Evolutionary conservation across 306 rosid genomes (phyloP), one percentile per base, ranked within the genome.

Genomic region (Parietaria judaica): DNA sequence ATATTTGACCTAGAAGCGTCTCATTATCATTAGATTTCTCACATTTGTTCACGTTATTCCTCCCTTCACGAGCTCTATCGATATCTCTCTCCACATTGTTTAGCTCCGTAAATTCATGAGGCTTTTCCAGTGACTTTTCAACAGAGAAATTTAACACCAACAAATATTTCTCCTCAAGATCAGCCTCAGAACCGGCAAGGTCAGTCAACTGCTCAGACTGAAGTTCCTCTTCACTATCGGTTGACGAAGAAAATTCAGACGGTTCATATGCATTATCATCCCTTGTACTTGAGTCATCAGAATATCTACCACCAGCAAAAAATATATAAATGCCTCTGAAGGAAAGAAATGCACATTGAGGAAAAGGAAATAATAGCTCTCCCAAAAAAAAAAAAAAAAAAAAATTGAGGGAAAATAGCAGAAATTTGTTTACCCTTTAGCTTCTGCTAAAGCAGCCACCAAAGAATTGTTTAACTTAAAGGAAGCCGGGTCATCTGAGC

Each of bases 141-240:
- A 48, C 51, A 46, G 80, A 78, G 80, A 87, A 86, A 66, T 76
- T 82, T 77, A 92, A 79, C 53, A 79, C 74, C 69, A 90, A 80
- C 48, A 86, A 67, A 69, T 79, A 82, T 34, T 66, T 64, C 66
- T 72, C 72, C 43, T 80, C 79, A 46, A 72, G 70, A 69, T 65
- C 76, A 53, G 47, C 52, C 58, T 45, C 58, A 62, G 66, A 71
- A 80, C 61, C 67, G 23, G 83, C 71, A 81, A 78, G 76, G 48
- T 59, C 72, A 39, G 54, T 63, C 71, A 50, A 72, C 72, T 67
- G 74, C 67, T 88, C 78, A 23, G 71, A 70, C 68, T 78, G 83
- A 59, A 68, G 55, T 73, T 79, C 77, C 67, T 80, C 95, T 72
- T 79, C 95, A 59, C 76, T 64, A 65, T 81, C 71, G 70, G 59